Evolutionary conservation across 768 basidiomycete species (phyloP).

Genomic region (Psilocybe tampanensis): DNA sequence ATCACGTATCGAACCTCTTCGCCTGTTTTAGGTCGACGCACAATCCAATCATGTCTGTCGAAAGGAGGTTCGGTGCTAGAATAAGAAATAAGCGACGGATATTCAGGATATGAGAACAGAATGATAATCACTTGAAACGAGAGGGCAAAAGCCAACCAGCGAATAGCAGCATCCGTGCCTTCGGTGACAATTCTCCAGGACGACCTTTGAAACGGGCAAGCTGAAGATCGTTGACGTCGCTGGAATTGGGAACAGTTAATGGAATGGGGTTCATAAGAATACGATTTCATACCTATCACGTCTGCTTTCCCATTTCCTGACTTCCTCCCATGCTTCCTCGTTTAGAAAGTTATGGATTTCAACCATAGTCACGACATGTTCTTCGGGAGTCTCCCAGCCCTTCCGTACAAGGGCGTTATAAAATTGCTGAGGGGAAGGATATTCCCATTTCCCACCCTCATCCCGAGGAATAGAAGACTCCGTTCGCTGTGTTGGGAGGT

Average conservation of each 20-base stretch:
- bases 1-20: conserved; percentile 95
- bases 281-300: conserved; percentile 52
- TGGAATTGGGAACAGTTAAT: conserved; percentile 28
- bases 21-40: conserved; percentile 77
- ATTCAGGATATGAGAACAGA: background rate
- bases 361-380: conserved; percentile 96
- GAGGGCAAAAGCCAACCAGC: conserved; percentile 90
- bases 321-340: conserved; percentile 95
- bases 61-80: conserved; percentile 89
- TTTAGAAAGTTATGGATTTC: conserved; percentile 98
- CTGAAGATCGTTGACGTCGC: conserved; percentile 62
- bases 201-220: conserved; percentile 86
- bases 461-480: conserved; percentile 87
- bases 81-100: background rate
- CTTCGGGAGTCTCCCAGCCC: conserved; percentile 97
- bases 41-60: conserved; percentile 97
- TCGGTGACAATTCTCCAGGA: conserved; percentile 93
- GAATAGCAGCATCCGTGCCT: conserved; percentile 85
- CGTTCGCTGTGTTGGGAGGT: conserved; percentile 74
- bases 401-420: conserved; percentile 96
- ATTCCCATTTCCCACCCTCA: conserved; percentile 73
- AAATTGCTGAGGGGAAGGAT: conserved; percentile 97
- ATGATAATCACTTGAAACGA: conserved; percentile 75
- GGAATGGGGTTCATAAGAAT: background rate
- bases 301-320: conserved; percentile 88